Base-by-base conservation (phyloP, 2,329 filamentous ascomycete species). In the Botrytis sinoallii region DNA sequence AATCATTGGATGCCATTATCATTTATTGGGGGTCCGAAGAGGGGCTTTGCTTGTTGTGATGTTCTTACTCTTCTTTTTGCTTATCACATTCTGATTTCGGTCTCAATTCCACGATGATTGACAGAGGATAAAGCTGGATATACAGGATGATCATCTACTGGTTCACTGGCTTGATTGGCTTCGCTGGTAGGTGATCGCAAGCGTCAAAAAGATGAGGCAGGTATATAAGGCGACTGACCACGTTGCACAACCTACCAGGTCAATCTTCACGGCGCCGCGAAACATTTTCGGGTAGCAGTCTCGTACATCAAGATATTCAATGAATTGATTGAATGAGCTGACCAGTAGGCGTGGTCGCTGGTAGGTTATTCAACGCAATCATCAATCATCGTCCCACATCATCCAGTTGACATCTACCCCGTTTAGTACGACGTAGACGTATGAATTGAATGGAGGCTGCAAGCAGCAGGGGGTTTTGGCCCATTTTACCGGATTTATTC, bases 201-300 rank as follows among this genome's bases (percentile, higher is more conserved):
- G 35, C 52, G 42, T 48, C 70, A 22, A 16, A 29, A 64, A 64
- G 67, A 71, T 75, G 74, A 79, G 75, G 78, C 76, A 79, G 75
- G 78, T 76, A 76, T 75, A 75, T 72, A 76, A 77, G 78, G 79
- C 79, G 76, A 78, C 77, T 79, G 76, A 79, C 77, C 79, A 81
- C 79, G 79, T 81, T 76, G 79, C 79, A 79, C 52, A 52, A 70
- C 46, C 73, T 22, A 25, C 35, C n/a, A 63, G 60, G 35, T n/a
- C 60, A 63, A 72, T 74, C 69, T 76, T 75, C 77, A 77, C 48
- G 65, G 73, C 74, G 74, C 74, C 72, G 70, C 70, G 75, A 76
- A 69, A 72, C 72, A 75, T 69, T 59, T 60, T 73, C 71, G 71
- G 64, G 64, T 69, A 57, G 35, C 48, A 57, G 66, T 42, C 66